Base-by-base conservation (phyloP, 805 yeast species). In the Debaryomyces prosopidis region DNA sequence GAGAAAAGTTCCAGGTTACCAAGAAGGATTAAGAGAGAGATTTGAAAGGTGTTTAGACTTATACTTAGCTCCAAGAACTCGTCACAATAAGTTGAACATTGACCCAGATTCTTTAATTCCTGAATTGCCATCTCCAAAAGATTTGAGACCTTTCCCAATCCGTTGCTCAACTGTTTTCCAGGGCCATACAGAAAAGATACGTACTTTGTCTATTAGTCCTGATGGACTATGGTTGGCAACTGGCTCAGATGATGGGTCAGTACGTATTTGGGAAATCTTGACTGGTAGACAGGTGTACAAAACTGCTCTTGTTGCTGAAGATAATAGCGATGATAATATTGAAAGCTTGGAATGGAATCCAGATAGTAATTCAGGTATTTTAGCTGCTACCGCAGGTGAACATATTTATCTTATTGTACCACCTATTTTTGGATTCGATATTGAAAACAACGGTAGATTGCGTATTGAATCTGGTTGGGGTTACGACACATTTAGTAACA, bases 71-170 rank as follows among this genome's bases (percentile, higher is more conserved):
- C 99, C 99, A 51, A 84, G 99, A 71, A 92, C 89, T 44, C 88
- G 96, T 60, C 89, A 84, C 57, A 85, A 88, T 65, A 90, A 90
- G 68, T 77, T 90, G 60, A 86, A 91, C 64, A 89, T 94, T 57
- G 98, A 94, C 59, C 98, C 99, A 6, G 98, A 94, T 54, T 86
- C 96, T 34, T 80, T 94, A 60, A 84, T 94, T 54, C 99, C 99
- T 9, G 96, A 94, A 59, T 79, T 94, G 54, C 99, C 99, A 33
- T 88, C 96, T 17, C 99, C 99, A 48, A 85, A 89, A 68, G 99
- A 94, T 67, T 76, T 94, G 57, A 82, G 96, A 66, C 99, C 99
- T 14, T 94, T 94, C 84, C 99, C 99, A 41, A 87, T 90, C 58
- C 81, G 83, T 60, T 83, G 94, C 54, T 86, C 97, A 3, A 90